Conservation (phyloP, 148 eudicot species). For the Nepenthes gracilis region DNA sequence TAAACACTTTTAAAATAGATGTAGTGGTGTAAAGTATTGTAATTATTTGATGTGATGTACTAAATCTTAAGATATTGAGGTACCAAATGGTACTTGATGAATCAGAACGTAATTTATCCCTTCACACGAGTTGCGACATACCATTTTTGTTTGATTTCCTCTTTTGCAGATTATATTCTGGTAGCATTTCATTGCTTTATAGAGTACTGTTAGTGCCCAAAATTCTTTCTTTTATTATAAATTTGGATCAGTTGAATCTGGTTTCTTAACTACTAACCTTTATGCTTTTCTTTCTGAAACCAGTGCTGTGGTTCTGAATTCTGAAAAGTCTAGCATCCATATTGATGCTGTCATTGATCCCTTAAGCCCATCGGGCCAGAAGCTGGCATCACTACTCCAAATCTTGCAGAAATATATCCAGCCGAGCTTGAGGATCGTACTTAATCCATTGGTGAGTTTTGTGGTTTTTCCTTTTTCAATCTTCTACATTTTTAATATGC, state of each 20-base stretch:
- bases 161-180: too few relatives aligned
- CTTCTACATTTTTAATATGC: neutral
- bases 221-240: too few relatives aligned
- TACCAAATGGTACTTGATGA: too few relatives aligned
- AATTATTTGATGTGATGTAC: too few relatives aligned
- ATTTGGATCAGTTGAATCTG: neutral
- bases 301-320: conserved; percentile 80
- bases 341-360: conserved; percentile 98
- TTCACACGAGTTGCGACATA: too few relatives aligned
- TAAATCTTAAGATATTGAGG: too few relatives aligned
- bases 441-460: conserved; percentile 80
- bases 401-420: conserved; percentile 55
- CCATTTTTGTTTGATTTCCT: too few relatives aligned
- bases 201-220: too few relatives aligned
- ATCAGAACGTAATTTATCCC: too few relatives aligned
- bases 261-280: neutral
- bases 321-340: conserved; percentile 64
- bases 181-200: too few relatives aligned
- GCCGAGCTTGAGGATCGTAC: conserved; percentile 93
- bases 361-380: conserved; percentile 83
- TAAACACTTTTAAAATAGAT: too few relatives aligned
- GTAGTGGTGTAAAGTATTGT: too few relatives aligned
- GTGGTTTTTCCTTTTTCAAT: neutral
- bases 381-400: conserved; percentile 72
- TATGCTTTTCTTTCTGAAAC: conserved; percentile 4